These are phyloP conservation scores for Cicer cuneatum DNA, from an alignment of 306 rosid species.

Conservation along the genomic window DNA sequence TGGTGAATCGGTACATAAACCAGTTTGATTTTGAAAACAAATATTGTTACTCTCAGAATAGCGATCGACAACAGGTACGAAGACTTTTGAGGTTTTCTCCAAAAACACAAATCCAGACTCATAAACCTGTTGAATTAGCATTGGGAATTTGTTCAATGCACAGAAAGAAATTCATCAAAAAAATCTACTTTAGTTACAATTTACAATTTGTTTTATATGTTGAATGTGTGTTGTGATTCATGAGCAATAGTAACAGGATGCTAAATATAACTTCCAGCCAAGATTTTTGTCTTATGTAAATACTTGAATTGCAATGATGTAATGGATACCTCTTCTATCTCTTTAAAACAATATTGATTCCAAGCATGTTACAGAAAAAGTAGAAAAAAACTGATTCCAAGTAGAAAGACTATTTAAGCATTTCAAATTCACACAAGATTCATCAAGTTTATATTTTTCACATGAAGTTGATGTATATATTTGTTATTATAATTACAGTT, in stretches of 20 bases:
- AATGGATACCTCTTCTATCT: slow-evolving; percentile 14
- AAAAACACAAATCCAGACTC: slow-evolving; percentile 36
- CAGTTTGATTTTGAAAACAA: slow-evolving; percentile 50
- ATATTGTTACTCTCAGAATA: slow-evolving; percentile 31
- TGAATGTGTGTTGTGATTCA: slow-evolving; percentile 41
- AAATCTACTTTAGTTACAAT: too few relatives aligned
- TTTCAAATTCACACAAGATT: slow-evolving; percentile 39
- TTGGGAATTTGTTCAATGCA: too few relatives aligned
- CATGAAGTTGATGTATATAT: slow-evolving; percentile 38
- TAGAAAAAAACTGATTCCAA: background rate
- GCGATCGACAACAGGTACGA: slow-evolving; percentile 19
- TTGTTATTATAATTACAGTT: slow-evolving; percentile 43
- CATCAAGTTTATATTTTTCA: slow-evolving; percentile 30
- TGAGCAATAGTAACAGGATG: slow-evolving; percentile 5
- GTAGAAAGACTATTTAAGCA: slow-evolving; percentile 24
- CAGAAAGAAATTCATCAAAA: too few relatives aligned
- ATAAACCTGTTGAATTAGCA: background rate
- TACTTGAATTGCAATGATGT: slow-evolving; percentile 38
- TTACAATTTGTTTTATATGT: background rate
- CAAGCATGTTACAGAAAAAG: slow-evolving; percentile 3
- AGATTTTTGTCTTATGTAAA: slow-evolving; percentile 42
- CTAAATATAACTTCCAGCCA: background rate
- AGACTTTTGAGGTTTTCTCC: slow-evolving; percentile 20
- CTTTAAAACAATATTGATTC: background rate
- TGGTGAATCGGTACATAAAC: slow-evolving; percentile 51